Evolutionary conservation across 1,284 basidiomycete species (phyloP), one percentile per base, ranked within the genome.

Genomic region (Mycena citricolor): DNA sequence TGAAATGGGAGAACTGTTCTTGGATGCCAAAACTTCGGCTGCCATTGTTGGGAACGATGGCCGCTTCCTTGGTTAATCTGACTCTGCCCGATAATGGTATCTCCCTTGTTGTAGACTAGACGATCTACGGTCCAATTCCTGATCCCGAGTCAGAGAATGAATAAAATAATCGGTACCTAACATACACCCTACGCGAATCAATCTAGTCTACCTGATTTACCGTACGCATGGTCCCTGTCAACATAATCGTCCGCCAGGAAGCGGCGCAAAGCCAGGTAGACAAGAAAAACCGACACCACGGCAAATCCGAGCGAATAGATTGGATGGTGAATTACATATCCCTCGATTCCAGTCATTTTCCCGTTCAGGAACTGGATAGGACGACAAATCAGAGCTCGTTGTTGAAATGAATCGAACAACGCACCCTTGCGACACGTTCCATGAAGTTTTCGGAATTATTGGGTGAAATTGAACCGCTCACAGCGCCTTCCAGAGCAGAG

Each of bases 1-100:
- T 17, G 94, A 98, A 73, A 89, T 94, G 83, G 86, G 86, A 49
- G 90, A 93, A 62, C 74, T 99, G 17, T 99, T 99, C 76, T 72
- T 97, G 56, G 94, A 98, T 64, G 93, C 94, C 6, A 94, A 94
- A 61, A 83, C 84, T 0, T 83, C 80, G 50, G 85, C 86, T 8
- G 64, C 65, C 23, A 71, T 78, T 54, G 83, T 87, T 53, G 65
- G 62, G 30, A 41, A 50, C 33, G 59, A 61, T 21, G 72, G 70
- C 32, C 75, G 73, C 4, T 70, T 66, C 14, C 67, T 64, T 52
- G 63, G 66, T 28, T n/a, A n/a, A n/a, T n/a, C n/a, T n/a, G n/a
- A n/a, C n/a, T n/a, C n/a, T n/a, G n/a, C n/a, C n/a, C n/a, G n/a
- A n/a, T n/a, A n/a, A n/a, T n/a, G n/a, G n/a, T n/a, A n/a, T n/a